phyloP scores from a whole-genome alignment of 805 yeast genomes.

The Myxozyma kluyveri region DNA sequence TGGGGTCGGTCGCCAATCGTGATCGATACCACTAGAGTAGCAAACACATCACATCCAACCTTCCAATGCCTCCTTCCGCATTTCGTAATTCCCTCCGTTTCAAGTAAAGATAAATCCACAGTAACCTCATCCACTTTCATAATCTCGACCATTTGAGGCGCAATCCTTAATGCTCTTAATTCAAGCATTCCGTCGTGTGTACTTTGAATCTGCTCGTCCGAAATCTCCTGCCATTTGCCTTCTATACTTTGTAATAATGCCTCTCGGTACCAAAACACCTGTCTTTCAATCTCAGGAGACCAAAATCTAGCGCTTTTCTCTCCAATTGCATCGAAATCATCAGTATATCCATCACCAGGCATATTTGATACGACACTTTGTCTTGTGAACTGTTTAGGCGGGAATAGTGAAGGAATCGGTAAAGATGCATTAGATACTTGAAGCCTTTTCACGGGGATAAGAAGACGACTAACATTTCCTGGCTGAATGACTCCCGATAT shows the following conservation, averaged over 20 bases:
- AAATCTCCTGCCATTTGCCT: slow-evolving; percentile 58
- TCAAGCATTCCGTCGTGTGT: slow-evolving; percentile 57
- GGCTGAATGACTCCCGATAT: slow-evolving; percentile 41
- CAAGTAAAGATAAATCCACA: slow-evolving; percentile 31
- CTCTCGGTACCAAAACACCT: slow-evolving; percentile 79
- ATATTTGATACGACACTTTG: background rate
- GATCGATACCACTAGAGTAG: slow-evolving; percentile 8
- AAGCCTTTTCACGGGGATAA: slow-evolving; percentile 65
- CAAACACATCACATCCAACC: slow-evolving; percentile 15
- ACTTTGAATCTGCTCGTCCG: background rate
- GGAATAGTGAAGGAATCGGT: slow-evolving; percentile 19
- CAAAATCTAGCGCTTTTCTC: background rate
- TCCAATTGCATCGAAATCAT: background rate
- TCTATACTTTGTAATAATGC: slow-evolving; percentile 54
- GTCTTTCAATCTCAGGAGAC: slow-evolving; percentile 33
- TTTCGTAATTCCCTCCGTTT: slow-evolving; percentile 1
- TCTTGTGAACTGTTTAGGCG: slow-evolving; percentile 24
- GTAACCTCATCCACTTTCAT: slow-evolving; percentile 51
- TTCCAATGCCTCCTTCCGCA: slow-evolving; percentile 20
- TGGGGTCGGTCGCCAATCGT: background rate
- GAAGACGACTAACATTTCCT: slow-evolving; percentile 53
- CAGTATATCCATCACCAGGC: background rate
- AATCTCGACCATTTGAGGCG: slow-evolving; percentile 56
- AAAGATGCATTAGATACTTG: slow-evolving; percentile 11
- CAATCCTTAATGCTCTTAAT: slow-evolving; percentile 61